Evolutionary conservation across 2,329 filamentous ascomycete species (phyloP).

Genomic region (Nigrograna mackinnonii): DNA sequence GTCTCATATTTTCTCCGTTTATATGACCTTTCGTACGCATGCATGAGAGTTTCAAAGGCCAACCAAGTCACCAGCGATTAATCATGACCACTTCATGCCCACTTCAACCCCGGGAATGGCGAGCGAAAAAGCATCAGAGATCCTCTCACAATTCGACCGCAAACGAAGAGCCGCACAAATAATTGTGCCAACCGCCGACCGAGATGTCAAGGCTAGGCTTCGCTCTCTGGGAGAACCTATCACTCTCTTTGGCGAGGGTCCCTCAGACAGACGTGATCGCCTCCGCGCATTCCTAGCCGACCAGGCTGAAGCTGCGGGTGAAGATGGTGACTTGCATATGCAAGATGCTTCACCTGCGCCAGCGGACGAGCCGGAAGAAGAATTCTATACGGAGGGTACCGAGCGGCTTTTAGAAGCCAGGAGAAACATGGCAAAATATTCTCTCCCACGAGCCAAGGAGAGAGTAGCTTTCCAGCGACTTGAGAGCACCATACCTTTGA

Average conservation of each 20-base stretch:
- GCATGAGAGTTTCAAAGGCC: too few relatives aligned
- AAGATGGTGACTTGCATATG: slow-evolving; percentile 57
- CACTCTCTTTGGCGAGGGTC: slow-evolving; percentile 91
- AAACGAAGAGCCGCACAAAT: slow-evolving; percentile 88
- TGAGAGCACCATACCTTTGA: slow-evolving; percentile 81
- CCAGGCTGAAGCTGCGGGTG: slow-evolving; percentile 67
- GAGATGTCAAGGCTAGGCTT: slow-evolving; percentile 76
- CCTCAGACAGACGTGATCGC: slow-evolving; percentile 82
- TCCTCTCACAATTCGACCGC: slow-evolving; percentile 86
- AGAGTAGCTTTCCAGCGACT: slow-evolving; percentile 76
- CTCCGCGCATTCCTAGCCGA: slow-evolving; percentile 79
- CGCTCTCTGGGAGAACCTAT: slow-evolving; percentile 91
- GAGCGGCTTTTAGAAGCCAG: slow-evolving; percentile 75
- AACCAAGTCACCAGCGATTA: slow-evolving; percentile 56
- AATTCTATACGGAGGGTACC: slow-evolving; percentile 90
- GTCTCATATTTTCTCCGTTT: slow-evolving; percentile 30
- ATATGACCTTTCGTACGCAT: slow-evolving; percentile 1
- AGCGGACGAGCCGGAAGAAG: slow-evolving; percentile 69
- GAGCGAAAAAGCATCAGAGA: slow-evolving; percentile 80
- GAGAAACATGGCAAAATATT: slow-evolving; percentile 79
- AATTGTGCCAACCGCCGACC: slow-evolving; percentile 92
- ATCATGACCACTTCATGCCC: slow-evolving; percentile 84
- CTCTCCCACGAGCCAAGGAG: slow-evolving; percentile 78
- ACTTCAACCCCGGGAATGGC: slow-evolving; percentile 67
- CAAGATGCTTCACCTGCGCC: slow-evolving; percentile 58